phyloP scores from a whole-genome alignment of 2,329 filamentous ascomycete genomes.

The Zasmidium cellare region DNA sequence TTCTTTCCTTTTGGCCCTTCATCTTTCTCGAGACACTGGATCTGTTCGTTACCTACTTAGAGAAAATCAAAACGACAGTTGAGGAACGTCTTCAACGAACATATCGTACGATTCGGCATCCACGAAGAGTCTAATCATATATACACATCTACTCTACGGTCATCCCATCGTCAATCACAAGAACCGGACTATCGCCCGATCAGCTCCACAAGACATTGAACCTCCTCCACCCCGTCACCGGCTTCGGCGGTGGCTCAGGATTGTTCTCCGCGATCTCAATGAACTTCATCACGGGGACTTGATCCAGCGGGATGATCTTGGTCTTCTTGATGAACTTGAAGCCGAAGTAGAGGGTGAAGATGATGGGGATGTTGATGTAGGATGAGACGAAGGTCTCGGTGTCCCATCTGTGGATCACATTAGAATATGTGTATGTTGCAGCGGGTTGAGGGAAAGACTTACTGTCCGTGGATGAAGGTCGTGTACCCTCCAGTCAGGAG shows the following conservation, averaged over 20 bases:
- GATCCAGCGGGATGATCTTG: constrained; percentile 38
- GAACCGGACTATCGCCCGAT: neutral
- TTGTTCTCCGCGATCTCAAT: constrained; percentile 17
- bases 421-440: neutral
- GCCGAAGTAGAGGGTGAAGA: constrained; percentile 53
- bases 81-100: too few species aligned
- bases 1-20: too few species aligned
- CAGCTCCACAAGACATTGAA: constrained; percentile 18
- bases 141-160: too few species aligned
- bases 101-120: too few species aligned
- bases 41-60: too few species aligned
- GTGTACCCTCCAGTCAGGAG: constrained; percentile 42
- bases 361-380: constrained; percentile 63
- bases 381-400: constrained; percentile 60
- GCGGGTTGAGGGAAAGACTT: constrained; percentile 24
- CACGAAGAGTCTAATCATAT: too few species aligned
- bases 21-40: too few species aligned
- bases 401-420: constrained; percentile 44
- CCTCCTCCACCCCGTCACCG: constrained; percentile 12
- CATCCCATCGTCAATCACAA: too few species aligned
- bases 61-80: too few species aligned
- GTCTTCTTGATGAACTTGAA: constrained; percentile 58
- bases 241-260: constrained; percentile 12
- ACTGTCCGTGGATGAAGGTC: constrained; percentile 56
- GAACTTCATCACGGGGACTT: constrained; percentile 15